phyloP scores from a whole-genome alignment of 1,284 basidiomycete genomes.

The Trametes pubescens region DNA sequence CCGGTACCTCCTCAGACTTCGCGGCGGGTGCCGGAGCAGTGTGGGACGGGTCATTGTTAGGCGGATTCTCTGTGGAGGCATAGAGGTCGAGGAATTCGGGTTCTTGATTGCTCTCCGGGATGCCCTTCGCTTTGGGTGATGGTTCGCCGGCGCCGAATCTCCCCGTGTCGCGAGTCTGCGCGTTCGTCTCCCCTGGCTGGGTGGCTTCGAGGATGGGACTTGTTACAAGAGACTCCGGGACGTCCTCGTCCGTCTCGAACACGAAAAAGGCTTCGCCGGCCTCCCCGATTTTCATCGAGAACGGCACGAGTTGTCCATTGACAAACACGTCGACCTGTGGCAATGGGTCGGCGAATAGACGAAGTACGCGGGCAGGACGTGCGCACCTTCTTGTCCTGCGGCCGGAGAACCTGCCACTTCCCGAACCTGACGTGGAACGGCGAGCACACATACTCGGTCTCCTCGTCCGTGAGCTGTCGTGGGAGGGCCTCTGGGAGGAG shows the following conservation, averaged over 20 bases:
- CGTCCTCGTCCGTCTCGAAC: constrained; percentile 94
- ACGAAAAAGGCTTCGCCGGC: constrained; percentile 99
- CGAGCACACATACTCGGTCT: constrained; percentile 85
- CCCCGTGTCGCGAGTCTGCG: constrained; percentile 41
- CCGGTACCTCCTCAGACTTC: constrained; percentile 6
- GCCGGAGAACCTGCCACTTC: constrained; percentile 95
- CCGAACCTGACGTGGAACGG: constrained; percentile 99
- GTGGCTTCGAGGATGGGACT: constrained; percentile 86
- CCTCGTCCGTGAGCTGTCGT: constrained; percentile 55
- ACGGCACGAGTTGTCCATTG: constrained; percentile 86
- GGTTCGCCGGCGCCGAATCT: constrained; percentile 47
- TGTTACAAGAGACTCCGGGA: constrained; percentile 94
- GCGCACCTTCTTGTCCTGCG: constrained; percentile 91
- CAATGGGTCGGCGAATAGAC: constrained; percentile 1
- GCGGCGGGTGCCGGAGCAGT: not conserved
- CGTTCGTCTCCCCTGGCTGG: constrained; percentile 49
- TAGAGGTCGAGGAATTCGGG: constrained; percentile 75
- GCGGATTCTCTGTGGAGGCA: constrained; percentile 42
- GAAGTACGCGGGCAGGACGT: constrained; percentile 17
- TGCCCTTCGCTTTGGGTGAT: constrained; percentile 44
- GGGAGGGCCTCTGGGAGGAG: constrained; percentile 17
- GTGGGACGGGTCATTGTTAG: constrained; percentile 1
- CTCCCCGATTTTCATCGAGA: constrained; percentile 98
- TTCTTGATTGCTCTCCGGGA: constrained; percentile 48
- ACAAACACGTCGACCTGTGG: constrained; percentile 83